Percentiles rank a stretch among this genome's conserved stretches.
phyloP scores from a whole-genome alignment of 2,329 filamentous ascomycete genomes.

The Aspergillus hiratsukae region DNA sequence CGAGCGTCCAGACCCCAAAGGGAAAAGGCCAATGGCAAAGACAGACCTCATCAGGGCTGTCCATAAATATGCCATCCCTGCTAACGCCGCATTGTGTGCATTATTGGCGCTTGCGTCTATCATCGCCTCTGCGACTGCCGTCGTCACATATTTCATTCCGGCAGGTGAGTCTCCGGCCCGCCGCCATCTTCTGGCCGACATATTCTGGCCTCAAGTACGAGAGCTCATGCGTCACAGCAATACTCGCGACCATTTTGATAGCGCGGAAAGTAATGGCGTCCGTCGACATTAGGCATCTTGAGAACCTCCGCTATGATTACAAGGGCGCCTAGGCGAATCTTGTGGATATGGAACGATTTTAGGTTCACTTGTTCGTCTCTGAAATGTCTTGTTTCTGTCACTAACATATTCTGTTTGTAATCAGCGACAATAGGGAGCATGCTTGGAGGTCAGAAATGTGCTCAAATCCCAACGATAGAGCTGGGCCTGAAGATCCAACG shows the following conservation, averaged over 20 bases:
- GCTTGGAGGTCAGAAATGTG: background rate
- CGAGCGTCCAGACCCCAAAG: slow-evolving; percentile 24
- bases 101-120: slow-evolving; percentile 27
- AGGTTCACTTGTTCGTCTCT: background rate
- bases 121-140: slow-evolving; percentile 12
- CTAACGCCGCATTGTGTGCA: slow-evolving; percentile 27
- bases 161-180: slow-evolving; percentile 26
- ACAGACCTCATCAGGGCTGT: slow-evolving; percentile 17
- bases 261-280: slow-evolving; percentile 34
- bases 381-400: background rate
- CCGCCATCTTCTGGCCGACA: background rate
- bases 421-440: background rate
- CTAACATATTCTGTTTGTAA: background rate
- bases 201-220: slow-evolving; percentile 17
- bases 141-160: slow-evolving; percentile 35
- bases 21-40: slow-evolving; percentile 23
- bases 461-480: background rate
- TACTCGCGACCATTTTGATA: slow-evolving; percentile 28
- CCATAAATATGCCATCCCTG: slow-evolving; percentile 19
- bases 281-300: slow-evolving; percentile 35
- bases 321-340: slow-evolving; percentile 33
- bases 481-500: background rate
- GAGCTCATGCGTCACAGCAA: slow-evolving; percentile 25
- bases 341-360: background rate
- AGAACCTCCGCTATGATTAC: slow-evolving; percentile 38